Evolutionary conservation across 768 basidiomycete genomes (phyloP), one percentile per base, ranked within the genome.

Genomic region (Hydnomerulius pinastri): DNA sequence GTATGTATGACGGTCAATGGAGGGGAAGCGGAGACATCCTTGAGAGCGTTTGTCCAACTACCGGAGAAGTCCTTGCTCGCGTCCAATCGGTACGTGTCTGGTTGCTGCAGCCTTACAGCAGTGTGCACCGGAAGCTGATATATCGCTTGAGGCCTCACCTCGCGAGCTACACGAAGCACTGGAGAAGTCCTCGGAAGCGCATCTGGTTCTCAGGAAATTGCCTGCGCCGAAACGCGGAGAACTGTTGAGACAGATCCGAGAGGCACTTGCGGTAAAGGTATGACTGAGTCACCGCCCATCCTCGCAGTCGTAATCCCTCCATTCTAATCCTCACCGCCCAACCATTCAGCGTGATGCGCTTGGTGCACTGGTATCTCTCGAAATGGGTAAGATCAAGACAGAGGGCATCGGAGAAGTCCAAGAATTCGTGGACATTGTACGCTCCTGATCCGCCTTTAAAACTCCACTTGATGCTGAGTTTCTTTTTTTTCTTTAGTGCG

Each of bases 321-420:
- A 28, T 47, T 55, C 28, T 20, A 23, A 21, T 24, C 56, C 51
- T 61, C 33, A 50, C 52, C 30, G 33, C 46, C 32, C 18, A 24
- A 47, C 43, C 46, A 46, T 55, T 38, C 59, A 93, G 90, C 79
- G 87, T 27, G 82, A 88, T 46, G 84, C 77, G 30, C 78, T 96
- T 4, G 92, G 92, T 43, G 85, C 87, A 11, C 77, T 96, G 17
- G 83, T 96, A 8, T 87, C 90, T 35, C 77, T 94, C 12, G 90
- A 92, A 67, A 91, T 92, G 90, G 90, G 96, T 15, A 86, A 98
- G 74, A 94, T 97, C 57, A 80, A 77, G 60, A 86, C 88, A 13
- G 95, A 97, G 67, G 95, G 95, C 21, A 75, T 85, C 17, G 95
- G 95, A 13, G 93, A 97, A 72, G 92, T 98, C 11, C 92, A 95